Conservation (phyloP, 2,329 filamentous ascomycete species). For the Trichoderma koningiopsis region DNA sequence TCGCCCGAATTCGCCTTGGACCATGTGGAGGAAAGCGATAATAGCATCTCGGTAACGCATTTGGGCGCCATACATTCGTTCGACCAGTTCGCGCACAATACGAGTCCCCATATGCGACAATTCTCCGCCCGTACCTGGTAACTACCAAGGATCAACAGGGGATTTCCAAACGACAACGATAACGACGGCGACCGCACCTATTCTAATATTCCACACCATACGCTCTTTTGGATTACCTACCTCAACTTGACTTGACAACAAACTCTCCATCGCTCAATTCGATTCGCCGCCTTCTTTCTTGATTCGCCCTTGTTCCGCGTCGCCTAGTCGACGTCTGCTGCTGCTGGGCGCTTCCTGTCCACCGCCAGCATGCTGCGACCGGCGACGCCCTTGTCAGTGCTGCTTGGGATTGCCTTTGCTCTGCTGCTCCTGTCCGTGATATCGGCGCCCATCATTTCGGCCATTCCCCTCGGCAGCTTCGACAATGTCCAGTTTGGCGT, state of each 20-base stretch:
- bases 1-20: slow-evolving; percentile 1
- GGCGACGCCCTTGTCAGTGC: slow-evolving; percentile 83
- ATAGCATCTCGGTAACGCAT: slow-evolving; percentile 3
- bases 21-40: slow-evolving; percentile 14
- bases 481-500: slow-evolving; percentile 83
- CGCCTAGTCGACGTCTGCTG: slow-evolving; percentile 27
- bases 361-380: slow-evolving; percentile 76
- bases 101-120: not conserved
- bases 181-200: not conserved
- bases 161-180: not conserved
- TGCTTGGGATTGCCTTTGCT: slow-evolving; percentile 83
- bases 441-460: slow-evolving; percentile 86
- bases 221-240: not conserved
- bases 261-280: not conserved
- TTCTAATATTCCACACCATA: not conserved
- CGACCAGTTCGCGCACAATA: slow-evolving; percentile 8
- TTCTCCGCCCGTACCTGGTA: not conserved
- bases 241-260: not conserved
- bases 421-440: slow-evolving; percentile 83
- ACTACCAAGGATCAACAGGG: not conserved
- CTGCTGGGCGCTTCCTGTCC: slow-evolving; percentile 29
- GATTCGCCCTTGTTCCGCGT: slow-evolving; percentile 12
- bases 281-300: not conserved
- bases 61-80: slow-evolving; percentile 20
- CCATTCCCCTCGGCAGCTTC: slow-evolving; percentile 79